Base-by-base conservation (phyloP, 139 green algal genomes). In the Chlamydomonas applanata region DNA sequence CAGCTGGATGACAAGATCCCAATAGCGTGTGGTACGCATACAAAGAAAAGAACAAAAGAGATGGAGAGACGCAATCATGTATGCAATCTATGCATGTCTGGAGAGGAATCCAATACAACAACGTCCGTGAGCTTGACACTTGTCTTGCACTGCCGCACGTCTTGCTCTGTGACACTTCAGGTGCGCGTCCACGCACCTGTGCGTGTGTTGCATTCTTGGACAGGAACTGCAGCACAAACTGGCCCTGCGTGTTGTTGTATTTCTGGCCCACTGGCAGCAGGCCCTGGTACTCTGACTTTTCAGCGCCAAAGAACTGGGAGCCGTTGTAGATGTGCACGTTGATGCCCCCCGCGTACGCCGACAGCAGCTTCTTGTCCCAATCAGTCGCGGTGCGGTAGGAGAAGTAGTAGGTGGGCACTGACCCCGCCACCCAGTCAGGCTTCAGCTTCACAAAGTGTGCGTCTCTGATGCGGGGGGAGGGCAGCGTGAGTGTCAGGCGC, bases 321-420 rank as follows among this genome's bases (percentile, higher is more conserved):
- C 59, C 59, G n/a, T 66, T 66, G 59, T 35, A 66, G 59, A 66
- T 36, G 59, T 66, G 59, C 59, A 66, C 59, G 14, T 27, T 66
- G 11, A 66, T 27, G 27, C 59, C 59, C n/a, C 27, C 27, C 17
- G 17, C 20, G n/a, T 40, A 66, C 59, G 25, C 20, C 16, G 59
- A 66, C n/a, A 36, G 59, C 59, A 66, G 25, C 11, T 22, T 35
- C n/a, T 3, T 14, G 59, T 66, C 59, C 59, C 59, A 66, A 4
- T 36, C n/a, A 16, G 16, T 35, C 3, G 59, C 16, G 17, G 16
- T 35, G 25, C 59, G 59, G 59, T 44, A 66, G 25, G 59, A 66
- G 59, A 66, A 66, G 59, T 35, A 66, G 25, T 40, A 66, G 59
- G 4, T 14, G 20, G 59, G 59, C 25, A 44, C 2, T 3, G 59